Conservation (phyloP, 2,329 filamentous ascomycete genomes). For the Xylaria sp. region DNA sequence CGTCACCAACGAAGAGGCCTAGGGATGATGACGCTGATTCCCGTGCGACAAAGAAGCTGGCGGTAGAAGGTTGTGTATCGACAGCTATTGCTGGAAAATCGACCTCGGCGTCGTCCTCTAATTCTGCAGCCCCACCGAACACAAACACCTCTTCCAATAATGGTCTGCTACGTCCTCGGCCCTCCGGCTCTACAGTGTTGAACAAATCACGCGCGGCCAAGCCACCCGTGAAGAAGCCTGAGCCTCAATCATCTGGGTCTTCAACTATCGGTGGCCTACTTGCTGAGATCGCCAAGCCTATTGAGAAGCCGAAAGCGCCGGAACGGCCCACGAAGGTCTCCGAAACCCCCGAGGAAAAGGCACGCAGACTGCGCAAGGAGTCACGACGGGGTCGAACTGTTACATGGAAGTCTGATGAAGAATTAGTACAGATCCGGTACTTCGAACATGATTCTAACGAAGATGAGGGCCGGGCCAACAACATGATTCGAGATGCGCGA, state of each 20-base stretch:
- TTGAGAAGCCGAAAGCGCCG: conserved; percentile 52
- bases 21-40: conserved; percentile 48
- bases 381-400: conserved; percentile 73
- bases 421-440: conserved; percentile 69
- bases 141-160: conserved; percentile 24
- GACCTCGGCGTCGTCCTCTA: conserved; percentile 29
- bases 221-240: conserved; percentile 47
- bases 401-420: conserved; percentile 70
- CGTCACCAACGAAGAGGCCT: conserved; percentile 42
- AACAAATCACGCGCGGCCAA: conserved; percentile 57
- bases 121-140: background rate
- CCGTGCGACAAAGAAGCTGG: conserved; percentile 48
- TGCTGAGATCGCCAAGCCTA: conserved; percentile 56
- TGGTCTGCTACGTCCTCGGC: conserved; percentile 31
- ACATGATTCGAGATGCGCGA: conserved; percentile 72
- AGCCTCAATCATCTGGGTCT: conserved; percentile 43
- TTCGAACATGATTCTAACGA: conserved; percentile 77
- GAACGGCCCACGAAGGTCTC: conserved; percentile 54
- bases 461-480: conserved; percentile 69
- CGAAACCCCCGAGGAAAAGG: conserved; percentile 72
- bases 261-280: conserved; percentile 62
- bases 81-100: conserved; percentile 43
- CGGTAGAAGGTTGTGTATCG: conserved; percentile 39
- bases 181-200: conserved; percentile 48
- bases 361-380: conserved; percentile 74